These are phyloP conservation scores for Tulasnella sp. DNA, from an alignment of 768 basidiomycete species.

Conservation along the genomic window DNA sequence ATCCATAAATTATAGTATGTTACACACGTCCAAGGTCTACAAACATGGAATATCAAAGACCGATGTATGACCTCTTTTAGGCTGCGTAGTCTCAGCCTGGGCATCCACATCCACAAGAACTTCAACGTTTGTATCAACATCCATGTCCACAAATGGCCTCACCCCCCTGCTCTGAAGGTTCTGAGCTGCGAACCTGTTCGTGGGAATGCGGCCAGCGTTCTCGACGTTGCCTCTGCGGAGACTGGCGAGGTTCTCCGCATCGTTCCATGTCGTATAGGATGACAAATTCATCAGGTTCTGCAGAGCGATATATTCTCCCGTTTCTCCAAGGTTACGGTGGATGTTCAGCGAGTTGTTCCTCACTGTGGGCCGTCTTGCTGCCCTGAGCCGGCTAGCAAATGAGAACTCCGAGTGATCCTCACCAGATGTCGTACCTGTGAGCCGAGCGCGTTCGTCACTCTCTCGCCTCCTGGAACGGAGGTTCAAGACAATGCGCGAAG, in stretches of 20 bases:
- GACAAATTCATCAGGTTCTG: background rate
- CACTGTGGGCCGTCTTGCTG: background rate
- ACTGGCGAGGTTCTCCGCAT: background rate
- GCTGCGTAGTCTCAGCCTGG: too few relatives aligned
- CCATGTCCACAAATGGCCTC: too few relatives aligned
- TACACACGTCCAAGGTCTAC: too few relatives aligned
- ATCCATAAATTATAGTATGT: too few relatives aligned
- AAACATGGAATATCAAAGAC: too few relatives aligned
- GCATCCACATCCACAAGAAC: background rate
- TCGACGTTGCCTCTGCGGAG: background rate
- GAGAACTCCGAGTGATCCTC: background rate
- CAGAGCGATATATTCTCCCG: background rate
- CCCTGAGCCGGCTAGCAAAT: background rate
- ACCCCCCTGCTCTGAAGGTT: too few relatives aligned
- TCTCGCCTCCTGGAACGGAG: background rate
- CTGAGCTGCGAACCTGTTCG: too few relatives aligned
- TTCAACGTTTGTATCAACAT: background rate
- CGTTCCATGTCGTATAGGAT: background rate
- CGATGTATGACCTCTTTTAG: too few relatives aligned
- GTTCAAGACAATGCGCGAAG: slow-evolving; percentile 1
- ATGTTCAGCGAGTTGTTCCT: background rate
- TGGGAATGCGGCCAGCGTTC: too few relatives aligned
- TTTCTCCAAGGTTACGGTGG: background rate
- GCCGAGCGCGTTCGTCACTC: background rate
- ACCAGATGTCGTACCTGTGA: background rate